phyloP scores from a whole-genome alignment of 148 eudicot genomes.

The Cornus controversa region DNA sequence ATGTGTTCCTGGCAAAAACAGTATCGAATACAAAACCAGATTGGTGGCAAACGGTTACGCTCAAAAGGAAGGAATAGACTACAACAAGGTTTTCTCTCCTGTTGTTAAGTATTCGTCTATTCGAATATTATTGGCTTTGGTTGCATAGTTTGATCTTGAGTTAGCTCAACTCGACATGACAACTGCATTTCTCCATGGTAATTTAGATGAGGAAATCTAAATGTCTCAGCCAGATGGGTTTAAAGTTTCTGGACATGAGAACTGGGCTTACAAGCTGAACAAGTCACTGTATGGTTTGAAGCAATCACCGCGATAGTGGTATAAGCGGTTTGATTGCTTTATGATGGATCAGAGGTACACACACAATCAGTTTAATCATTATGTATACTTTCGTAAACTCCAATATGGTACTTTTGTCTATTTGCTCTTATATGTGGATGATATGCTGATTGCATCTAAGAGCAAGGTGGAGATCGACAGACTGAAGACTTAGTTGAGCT shows the following conservation, averaged over 20 bases:
- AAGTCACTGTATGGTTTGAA: slow-evolving; percentile 7
- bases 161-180: not conserved
- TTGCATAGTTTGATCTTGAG: not conserved
- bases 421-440: too few species aligned
- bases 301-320: not conserved
- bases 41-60: not conserved
- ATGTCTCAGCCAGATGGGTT: slow-evolving; percentile 9
- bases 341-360: not conserved
- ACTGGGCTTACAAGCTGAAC: not conserved
- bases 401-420: too few species aligned
- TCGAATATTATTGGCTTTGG: too few species aligned
- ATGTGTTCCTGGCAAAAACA: too few species aligned
- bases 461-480: too few species aligned
- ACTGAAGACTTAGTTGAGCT: not conserved
- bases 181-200: not conserved
- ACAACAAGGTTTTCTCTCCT: not conserved
- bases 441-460: too few species aligned
- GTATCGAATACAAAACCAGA: too few species aligned
- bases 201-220: not conserved
- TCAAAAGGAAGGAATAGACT: not conserved
- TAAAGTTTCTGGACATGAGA: not conserved
- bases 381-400: too few species aligned
- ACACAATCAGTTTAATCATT: too few species aligned
- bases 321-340: not conserved
- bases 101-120: not conserved